Evolutionary conservation across 345 rosid species (phyloP).

Genomic region (Murraya koenigii): DNA sequence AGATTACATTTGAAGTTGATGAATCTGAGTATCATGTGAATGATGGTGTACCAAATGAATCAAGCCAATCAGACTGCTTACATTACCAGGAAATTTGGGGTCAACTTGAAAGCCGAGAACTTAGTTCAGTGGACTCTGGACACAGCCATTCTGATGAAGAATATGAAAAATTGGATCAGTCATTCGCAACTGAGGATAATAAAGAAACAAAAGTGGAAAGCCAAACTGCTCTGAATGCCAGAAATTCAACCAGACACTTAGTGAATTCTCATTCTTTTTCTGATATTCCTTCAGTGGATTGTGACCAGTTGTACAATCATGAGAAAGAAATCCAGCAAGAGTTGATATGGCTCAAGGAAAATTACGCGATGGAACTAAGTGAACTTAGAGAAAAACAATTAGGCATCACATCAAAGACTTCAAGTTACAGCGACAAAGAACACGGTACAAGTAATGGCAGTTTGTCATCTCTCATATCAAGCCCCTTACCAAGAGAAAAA

Average conservation of each 20-base stretch:
- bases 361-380: slow-evolving; percentile 52
- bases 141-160: slow-evolving; percentile 62
- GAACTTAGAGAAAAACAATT: slow-evolving; percentile 54
- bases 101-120: slow-evolving; percentile 71
- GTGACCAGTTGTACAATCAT: slow-evolving; percentile 30
- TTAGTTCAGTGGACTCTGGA: slow-evolving; percentile 57
- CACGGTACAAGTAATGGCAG: slow-evolving; percentile 14
- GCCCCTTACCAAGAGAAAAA: slow-evolving; percentile 18
- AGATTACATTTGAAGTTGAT: slow-evolving; percentile 58
- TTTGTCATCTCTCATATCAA: slow-evolving; percentile 11
- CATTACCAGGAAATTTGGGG: slow-evolving; percentile 57
- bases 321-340: slow-evolving; percentile 52
- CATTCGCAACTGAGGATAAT: slow-evolving; percentile 20
- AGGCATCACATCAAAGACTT: slow-evolving; percentile 27
- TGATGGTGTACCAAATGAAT: slow-evolving; percentile 25
- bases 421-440: slow-evolving; percentile 23
- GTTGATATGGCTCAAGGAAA: slow-evolving; percentile 68
- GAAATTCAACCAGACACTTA: slow-evolving; percentile 27
- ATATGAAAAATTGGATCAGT: slow-evolving; percentile 32
- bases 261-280: slow-evolving; percentile 38
- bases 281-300: slow-evolving; percentile 17
- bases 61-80: slow-evolving; percentile 27
- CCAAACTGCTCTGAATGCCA: slow-evolving; percentile 17
- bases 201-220: slow-evolving; percentile 26
- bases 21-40: slow-evolving; percentile 38